Evolutionary conservation across 257 asterid species (phyloP).

Genomic region (Solanum dulcamara): DNA sequence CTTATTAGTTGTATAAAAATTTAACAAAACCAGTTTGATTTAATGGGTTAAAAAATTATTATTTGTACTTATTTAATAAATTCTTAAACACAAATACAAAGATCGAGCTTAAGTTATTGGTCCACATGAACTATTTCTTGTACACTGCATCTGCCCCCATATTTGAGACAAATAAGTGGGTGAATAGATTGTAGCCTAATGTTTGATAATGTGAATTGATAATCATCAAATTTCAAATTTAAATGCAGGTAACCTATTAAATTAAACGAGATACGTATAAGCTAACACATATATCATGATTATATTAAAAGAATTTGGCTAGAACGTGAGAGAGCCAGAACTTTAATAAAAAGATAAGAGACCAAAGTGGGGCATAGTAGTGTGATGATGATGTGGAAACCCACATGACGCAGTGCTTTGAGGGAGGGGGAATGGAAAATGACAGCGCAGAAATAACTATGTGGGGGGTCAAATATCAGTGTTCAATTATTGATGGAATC

Average conservation of each 20-base stretch:
- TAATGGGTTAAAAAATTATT: background rate
- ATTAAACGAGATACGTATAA: background rate
- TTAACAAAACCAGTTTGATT: background rate
- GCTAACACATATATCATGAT: rapidly evolving
- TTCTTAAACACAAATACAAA: background rate
- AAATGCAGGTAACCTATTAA: too few species aligned
- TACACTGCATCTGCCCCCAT: background rate
- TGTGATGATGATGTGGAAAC: background rate
- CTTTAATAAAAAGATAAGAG: background rate
- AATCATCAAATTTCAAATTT: background rate
- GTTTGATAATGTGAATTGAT: background rate
- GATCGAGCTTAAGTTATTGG: background rate
- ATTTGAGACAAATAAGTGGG: background rate
- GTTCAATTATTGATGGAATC: background rate
- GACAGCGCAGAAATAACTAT: background rate
- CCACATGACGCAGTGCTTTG: background rate
- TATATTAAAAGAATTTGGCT: background rate
- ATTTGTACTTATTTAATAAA: background rate
- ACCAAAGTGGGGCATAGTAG: background rate
- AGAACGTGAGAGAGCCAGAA: background rate
- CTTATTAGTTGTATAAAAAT: background rate
- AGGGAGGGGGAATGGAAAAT: background rate
- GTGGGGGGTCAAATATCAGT: background rate
- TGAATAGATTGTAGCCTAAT: background rate
- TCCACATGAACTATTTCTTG: background rate